A percentile compares a stretch with the other conserved stretches of the same genome.
These are phyloP conservation scores for Clonostachys solani DNA, from an alignment of 2,329 filamentous ascomycete genomes.

Conservation along the genomic window DNA sequence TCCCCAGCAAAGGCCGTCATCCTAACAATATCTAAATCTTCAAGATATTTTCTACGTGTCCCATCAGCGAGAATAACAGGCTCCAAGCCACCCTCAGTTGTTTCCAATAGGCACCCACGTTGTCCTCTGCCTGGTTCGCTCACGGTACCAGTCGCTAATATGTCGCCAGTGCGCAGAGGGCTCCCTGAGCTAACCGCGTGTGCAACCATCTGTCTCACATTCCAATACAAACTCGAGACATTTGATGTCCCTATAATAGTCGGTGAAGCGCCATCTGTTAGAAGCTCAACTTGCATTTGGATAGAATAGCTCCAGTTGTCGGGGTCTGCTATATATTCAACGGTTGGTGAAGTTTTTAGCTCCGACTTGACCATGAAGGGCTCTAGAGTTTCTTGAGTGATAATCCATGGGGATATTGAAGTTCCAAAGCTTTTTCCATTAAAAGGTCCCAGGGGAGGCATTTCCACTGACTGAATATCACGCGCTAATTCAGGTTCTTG, in stretches of 20 bases:
- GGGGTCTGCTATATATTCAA: constrained; percentile 25
- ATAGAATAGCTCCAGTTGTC: constrained; percentile 7
- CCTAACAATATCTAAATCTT: no score
- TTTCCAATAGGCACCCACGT: constrained; percentile 68
- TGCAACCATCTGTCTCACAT: no score
- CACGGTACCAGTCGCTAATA: constrained; percentile 77
- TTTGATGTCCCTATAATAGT: constrained; percentile 35
- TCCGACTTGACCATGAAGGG: constrained; percentile 29
- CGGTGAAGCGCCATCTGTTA: constrained; percentile 41
- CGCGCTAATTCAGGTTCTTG: constrained; percentile 27
- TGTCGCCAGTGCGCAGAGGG: constrained; percentile 65
- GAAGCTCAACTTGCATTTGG: constrained; percentile 24
- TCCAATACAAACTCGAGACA: neutral
- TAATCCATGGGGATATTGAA: constrained; percentile 51
- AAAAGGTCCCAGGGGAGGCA: constrained; percentile 52
- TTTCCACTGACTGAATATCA: constrained; percentile 53
- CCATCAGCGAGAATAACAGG: constrained; percentile 58
- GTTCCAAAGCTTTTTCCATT: constrained; percentile 55
- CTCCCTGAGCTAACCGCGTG: no score
- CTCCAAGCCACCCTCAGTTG: constrained; percentile 64
- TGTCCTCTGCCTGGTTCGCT: constrained; percentile 58
- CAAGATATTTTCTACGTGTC: constrained; percentile 44
- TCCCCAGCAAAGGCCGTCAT: no score
- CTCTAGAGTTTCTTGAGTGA: constrained; percentile 56
- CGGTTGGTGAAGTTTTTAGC: no score